These are phyloP conservation scores for Prunus mongolica DNA, from an alignment of 306 rosid species.

Conservation along the genomic window DNA sequence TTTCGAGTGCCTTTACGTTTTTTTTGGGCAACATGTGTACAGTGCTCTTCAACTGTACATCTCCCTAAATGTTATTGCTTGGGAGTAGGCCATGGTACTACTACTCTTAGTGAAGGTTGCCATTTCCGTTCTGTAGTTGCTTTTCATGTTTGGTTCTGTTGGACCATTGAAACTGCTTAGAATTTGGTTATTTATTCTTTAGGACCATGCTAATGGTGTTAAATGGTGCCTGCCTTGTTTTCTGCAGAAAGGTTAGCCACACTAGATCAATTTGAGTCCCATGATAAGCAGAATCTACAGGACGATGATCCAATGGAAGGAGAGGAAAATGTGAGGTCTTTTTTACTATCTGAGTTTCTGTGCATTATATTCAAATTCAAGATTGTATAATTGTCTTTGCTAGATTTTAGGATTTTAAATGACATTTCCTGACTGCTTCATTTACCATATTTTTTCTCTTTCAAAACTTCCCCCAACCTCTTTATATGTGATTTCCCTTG, in stretches of 20 bases:
- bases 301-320: conserved; percentile 35
- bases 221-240: not conserved
- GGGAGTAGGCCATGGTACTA: too few relatives aligned
- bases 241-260: conserved; percentile 39
- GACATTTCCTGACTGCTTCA: not conserved
- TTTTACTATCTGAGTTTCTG: not conserved
- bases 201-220: conserved; percentile 6
- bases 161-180: not conserved
- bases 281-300: conserved; percentile 19
- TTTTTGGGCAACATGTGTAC: not conserved
- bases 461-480: too few relatives aligned
- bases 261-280: conserved; percentile 2
- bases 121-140: not conserved
- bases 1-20: not conserved
- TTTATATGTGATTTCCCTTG: not conserved
- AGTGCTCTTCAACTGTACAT: too few relatives aligned
- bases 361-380: conserved; percentile 5
- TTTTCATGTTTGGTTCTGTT: conserved; percentile 9
- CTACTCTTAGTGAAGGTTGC: too few relatives aligned
- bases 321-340: conserved; percentile 56
- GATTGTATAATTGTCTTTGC: not conserved
- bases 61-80: too few relatives aligned
- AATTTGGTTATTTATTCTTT: conserved; percentile 12
- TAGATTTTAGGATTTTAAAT: not conserved
- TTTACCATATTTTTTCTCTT: not conserved